Percentiles rank a stretch among this genome's conserved stretches.
These are phyloP conservation scores for Brassica balearica DNA, from an alignment of 441 rosid genomes.

Conservation along the genomic window DNA sequence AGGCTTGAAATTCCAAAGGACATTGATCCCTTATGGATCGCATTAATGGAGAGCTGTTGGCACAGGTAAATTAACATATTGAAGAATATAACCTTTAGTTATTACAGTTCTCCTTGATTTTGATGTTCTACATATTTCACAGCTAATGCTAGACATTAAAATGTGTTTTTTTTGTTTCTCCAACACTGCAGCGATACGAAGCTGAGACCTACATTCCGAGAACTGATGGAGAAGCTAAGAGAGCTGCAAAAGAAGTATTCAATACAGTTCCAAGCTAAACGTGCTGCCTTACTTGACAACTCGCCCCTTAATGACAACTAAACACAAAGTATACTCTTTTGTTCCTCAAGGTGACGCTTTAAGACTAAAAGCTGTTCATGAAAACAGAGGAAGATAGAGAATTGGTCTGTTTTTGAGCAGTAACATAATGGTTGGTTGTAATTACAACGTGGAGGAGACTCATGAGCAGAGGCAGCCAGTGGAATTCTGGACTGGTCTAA, in stretches of 20 bases:
- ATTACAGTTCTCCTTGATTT: conserved; percentile 10
- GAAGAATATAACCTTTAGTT: conserved; percentile 1
- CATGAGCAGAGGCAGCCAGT: conserved; percentile 23
- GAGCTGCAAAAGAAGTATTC: conserved; percentile 77
- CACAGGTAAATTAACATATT: conserved; percentile 58
- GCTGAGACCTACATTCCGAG: conserved; percentile 84
- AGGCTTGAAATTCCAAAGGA: conserved; percentile 86
- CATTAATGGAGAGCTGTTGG: conserved; percentile 93
- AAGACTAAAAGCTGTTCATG: conserved; percentile 9
- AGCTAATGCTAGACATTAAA: conserved; percentile 19
- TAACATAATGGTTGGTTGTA: conserved; percentile 21
- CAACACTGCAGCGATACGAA: conserved; percentile 67
- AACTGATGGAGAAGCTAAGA: conserved; percentile 78
- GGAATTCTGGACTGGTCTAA: conserved; percentile 1
- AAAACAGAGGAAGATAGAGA: conserved; percentile 15
- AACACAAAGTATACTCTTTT: conserved; percentile 17
- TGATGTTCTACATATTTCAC: neutral
- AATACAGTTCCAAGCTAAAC: conserved; percentile 74
- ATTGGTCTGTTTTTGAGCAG: conserved; percentile 30
- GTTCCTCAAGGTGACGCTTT: conserved; percentile 18
- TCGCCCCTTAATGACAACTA: conserved; percentile 52
- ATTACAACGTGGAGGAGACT: conserved; percentile 30
- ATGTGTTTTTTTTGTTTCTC: conserved; percentile 13
- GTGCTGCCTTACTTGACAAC: conserved; percentile 56
- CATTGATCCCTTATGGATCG: conserved; percentile 81